Evolutionary conservation across 1,284 basidiomycete species (phyloP).

Genomic region (Pseudozyma sp.): DNA sequence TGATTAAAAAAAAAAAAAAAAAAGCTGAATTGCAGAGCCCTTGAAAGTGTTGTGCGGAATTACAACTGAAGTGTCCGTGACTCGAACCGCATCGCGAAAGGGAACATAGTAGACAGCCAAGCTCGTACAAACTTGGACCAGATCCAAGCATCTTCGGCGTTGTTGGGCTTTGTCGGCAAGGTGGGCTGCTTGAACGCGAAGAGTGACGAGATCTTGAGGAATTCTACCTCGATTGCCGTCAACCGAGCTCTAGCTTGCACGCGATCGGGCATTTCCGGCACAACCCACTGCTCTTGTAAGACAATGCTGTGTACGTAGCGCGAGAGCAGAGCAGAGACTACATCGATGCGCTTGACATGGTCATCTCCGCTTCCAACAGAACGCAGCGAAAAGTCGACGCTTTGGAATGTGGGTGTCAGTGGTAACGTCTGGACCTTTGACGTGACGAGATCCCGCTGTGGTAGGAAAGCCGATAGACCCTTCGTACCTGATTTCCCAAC

Average conservation of each 20-base stretch:
- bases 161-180: not conserved
- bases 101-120: constrained; percentile 27
- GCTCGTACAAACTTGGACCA: constrained; percentile 21
- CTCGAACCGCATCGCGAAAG: constrained; percentile 29
- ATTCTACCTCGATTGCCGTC: constrained; percentile 7
- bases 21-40: not conserved
- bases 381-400: constrained; percentile 12
- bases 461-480: constrained; percentile 27
- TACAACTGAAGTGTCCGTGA: constrained; percentile 9
- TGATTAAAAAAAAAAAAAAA: no score
- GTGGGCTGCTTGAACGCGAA: constrained; percentile 16
- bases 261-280: constrained; percentile 11
- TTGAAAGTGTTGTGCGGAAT: not conserved
- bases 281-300: constrained; percentile 6
- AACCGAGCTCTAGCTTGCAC: constrained; percentile 3
- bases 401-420: constrained; percentile 1
- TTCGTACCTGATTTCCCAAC: constrained; percentile 8
- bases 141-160: constrained; percentile 5
- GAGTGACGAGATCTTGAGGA: constrained; percentile 12
- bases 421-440: constrained; percentile 3
- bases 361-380: not conserved
- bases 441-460: constrained; percentile 9
- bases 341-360: constrained; percentile 6
- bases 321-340: constrained; percentile 10
- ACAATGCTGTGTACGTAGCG: constrained; percentile 26